Evolutionary conservation across 2,329 filamentous ascomycete species (phyloP).

Genomic region (Sarocladium kiliense): DNA sequence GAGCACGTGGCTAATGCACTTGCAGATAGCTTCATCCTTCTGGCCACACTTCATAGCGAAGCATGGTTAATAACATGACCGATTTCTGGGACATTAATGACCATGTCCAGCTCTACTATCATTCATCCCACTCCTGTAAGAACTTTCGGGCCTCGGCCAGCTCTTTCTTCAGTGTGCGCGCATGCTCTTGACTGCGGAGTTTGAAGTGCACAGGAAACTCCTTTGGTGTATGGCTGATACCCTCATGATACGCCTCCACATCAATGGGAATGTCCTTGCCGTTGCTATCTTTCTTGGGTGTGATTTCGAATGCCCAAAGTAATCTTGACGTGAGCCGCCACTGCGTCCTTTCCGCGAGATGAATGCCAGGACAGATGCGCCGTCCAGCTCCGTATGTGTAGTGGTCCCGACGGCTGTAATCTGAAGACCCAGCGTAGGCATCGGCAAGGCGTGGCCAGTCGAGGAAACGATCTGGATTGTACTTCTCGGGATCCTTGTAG

Average conservation of each 20-base stretch:
- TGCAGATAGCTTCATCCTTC: too few relatives aligned
- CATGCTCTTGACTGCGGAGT: not conserved
- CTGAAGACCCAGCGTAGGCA: constrained; percentile 19
- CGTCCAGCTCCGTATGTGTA: constrained; percentile 42
- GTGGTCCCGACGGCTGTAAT: constrained; percentile 29
- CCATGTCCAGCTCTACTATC: not conserved
- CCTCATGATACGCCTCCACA: not conserved
- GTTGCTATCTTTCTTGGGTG: not conserved
- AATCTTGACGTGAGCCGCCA: too few relatives aligned
- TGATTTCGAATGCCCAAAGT: too few relatives aligned
- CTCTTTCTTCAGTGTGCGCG: not conserved
- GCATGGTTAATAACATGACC: too few relatives aligned
- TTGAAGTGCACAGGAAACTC: not conserved
- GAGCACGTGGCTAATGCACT: too few relatives aligned
- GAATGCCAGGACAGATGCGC: constrained; percentile 42
- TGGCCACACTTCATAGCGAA: too few relatives aligned
- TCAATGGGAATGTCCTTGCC: not conserved
- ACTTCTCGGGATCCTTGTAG: not conserved
- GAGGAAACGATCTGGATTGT: not conserved
- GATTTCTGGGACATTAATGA: too few relatives aligned
- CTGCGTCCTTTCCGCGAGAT: constrained; percentile 46
- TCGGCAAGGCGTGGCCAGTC: not conserved
- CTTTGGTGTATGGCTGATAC: not conserved
- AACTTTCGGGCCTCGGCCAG: not conserved
- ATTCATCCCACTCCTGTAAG: not conserved